Conservation (phyloP, 169 alveolate genomes). For the Perkinsus olseni region DNA sequence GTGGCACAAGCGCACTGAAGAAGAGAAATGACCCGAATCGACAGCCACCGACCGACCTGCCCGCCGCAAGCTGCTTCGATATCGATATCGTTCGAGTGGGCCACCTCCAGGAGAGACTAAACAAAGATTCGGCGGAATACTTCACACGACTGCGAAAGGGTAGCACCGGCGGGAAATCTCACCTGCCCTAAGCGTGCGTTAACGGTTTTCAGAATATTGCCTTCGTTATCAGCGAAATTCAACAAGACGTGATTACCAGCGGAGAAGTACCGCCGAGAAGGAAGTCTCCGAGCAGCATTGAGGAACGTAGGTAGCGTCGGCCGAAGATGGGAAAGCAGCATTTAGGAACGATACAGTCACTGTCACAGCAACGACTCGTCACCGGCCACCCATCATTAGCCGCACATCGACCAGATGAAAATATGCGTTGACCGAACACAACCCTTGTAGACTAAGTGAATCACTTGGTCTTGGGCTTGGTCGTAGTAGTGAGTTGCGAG, state of each 20-base stretch:
- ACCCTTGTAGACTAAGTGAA: background rate
- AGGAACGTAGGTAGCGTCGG: background rate
- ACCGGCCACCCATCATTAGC: too few relatives aligned
- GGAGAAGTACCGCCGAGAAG: too few relatives aligned
- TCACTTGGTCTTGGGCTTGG: background rate
- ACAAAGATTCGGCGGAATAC: too few relatives aligned
- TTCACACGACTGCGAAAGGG: too few relatives aligned
- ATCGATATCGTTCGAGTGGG: background rate
- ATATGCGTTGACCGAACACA: background rate
- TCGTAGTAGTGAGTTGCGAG: background rate
- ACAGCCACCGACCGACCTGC: background rate
- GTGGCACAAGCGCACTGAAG: background rate
- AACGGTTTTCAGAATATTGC: too few relatives aligned
- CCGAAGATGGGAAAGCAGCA: background rate
- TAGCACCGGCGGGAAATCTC: too few relatives aligned
- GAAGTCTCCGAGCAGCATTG: background rate
- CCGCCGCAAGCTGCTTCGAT: background rate
- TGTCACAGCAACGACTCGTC: too few relatives aligned
- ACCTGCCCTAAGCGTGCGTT: too few relatives aligned
- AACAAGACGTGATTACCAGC: too few relatives aligned
- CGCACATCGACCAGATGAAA: too few relatives aligned
- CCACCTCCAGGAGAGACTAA: background rate
- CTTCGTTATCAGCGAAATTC: too few relatives aligned
- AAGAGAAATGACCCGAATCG: background rate
- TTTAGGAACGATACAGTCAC: background rate